These are phyloP conservation scores for Actinomortierella wolfii DNA, from an alignment of 371 early-diverging fungal species.

Conservation along the genomic window DNA sequence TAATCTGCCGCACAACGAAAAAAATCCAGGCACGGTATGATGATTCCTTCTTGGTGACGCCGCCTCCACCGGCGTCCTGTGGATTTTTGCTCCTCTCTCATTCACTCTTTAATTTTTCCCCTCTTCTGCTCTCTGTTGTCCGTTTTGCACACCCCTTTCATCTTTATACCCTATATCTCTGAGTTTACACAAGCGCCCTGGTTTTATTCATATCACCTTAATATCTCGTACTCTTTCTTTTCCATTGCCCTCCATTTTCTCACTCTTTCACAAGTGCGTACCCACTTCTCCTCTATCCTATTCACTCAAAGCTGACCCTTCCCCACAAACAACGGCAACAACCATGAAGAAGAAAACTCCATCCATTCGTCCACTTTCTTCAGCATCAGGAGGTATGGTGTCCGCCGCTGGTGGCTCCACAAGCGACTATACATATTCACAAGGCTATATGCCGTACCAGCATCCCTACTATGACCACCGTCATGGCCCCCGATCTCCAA, in stretches of 20 bases:
- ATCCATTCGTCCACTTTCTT: slow-evolving; percentile 14
- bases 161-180: too few relatives aligned
- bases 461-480: slow-evolving; percentile 1
- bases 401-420: slow-evolving; percentile 14
- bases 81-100: too few relatives aligned
- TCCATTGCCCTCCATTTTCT: background rate
- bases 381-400: slow-evolving; percentile 26
- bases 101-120: too few relatives aligned
- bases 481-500: background rate
- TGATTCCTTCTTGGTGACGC: too few relatives aligned
- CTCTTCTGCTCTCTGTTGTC: too few relatives aligned
- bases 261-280: background rate
- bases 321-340: background rate
- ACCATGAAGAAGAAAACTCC: slow-evolving; percentile 24
- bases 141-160: too few relatives aligned
- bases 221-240: background rate
- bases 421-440: slow-evolving; percentile 24
- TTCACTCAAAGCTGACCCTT: background rate
- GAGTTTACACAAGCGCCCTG: too few relatives aligned
- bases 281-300: background rate
- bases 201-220: background rate
- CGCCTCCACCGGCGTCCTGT: too few relatives aligned
- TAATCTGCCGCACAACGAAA: too few relatives aligned
- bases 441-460: background rate
- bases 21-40: too few relatives aligned